Evolutionary conservation across 2,329 filamentous ascomycete species (phyloP).

Genomic region (Diaporthe nobilis): DNA sequence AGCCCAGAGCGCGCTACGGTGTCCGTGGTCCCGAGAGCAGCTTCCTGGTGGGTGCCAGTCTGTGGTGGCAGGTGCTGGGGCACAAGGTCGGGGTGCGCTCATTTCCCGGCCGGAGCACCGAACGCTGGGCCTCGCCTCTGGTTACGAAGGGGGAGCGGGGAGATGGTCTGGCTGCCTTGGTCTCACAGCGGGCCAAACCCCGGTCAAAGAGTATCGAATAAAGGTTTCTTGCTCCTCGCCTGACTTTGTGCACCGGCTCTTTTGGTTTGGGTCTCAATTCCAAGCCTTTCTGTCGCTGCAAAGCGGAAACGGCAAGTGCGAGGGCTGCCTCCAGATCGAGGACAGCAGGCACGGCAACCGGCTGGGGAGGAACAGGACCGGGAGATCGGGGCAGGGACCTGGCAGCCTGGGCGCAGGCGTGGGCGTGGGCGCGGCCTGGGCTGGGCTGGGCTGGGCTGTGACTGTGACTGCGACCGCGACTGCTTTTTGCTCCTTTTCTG

Average conservation of each 20-base stretch:
- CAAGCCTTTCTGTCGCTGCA: neutral
- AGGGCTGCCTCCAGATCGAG: conserved; percentile 35
- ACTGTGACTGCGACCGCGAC: neutral
- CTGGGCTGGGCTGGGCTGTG: conserved; percentile 17
- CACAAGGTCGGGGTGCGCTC: conserved; percentile 14
- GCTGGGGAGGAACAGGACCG: conserved; percentile 34
- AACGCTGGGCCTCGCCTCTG: conserved; percentile 14
- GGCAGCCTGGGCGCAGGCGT: conserved; percentile 11
- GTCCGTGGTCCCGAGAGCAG: conserved; percentile 40
- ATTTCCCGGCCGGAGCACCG: conserved; percentile 42
- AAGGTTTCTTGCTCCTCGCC: neutral
- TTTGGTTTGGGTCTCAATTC: neutral
- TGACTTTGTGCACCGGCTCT: neutral
- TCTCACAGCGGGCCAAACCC: conserved; percentile 12
- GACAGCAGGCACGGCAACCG: conserved; percentile 41
- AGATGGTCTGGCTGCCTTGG: neutral
- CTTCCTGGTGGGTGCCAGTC: conserved; percentile 20
- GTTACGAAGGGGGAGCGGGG: neutral
- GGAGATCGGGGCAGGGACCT: conserved; percentile 35
- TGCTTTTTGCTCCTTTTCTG: conserved; percentile 28
- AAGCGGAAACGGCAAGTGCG: conserved; percentile 4
- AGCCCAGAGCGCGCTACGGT: conserved; percentile 36
- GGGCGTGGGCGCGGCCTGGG: conserved; percentile 1
- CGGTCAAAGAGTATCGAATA: neutral
- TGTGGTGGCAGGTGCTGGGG: conserved; percentile 12